A percentile compares a stretch with the other conserved stretches of the same genome.
These are phyloP conservation scores for Linnemannia hyalina DNA, from an alignment of 192 early-diverging fungal species.

Conservation along the genomic window DNA sequence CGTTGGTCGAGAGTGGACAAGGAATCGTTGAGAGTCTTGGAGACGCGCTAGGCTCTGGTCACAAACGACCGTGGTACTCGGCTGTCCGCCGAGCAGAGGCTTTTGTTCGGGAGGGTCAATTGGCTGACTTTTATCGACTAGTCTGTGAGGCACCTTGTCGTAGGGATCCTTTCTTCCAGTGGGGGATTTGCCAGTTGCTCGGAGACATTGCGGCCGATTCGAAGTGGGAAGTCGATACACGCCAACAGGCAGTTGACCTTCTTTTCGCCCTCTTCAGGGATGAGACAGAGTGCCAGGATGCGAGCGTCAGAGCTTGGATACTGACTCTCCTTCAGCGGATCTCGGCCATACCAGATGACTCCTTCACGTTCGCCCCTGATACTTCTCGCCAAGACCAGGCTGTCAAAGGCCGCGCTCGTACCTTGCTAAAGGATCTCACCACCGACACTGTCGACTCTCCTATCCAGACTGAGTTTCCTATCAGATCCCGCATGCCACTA, in stretches of 20 bases:
- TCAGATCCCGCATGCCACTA: not conserved
- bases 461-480: not conserved
- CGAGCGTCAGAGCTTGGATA: not conserved
- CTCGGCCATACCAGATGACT: not conserved
- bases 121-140: not conserved
- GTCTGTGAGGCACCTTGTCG: not conserved
- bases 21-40: not conserved
- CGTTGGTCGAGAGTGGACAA: slow-evolving; percentile 4
- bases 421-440: not conserved
- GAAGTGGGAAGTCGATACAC: not conserved
- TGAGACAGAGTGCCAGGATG: not conserved
- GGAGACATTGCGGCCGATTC: not conserved
- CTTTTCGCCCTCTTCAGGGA: not conserved
- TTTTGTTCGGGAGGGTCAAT: not conserved
- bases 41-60: not conserved
- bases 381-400: not conserved
- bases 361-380: not conserved
- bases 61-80: slow-evolving; percentile 6
- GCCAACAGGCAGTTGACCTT: not conserved
- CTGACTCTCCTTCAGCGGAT: not conserved
- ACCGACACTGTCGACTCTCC: not conserved
- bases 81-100: not conserved
- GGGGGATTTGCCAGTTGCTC: slow-evolving; percentile 6
- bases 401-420: not conserved
- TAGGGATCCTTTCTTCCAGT: not conserved